Evolutionary conservation across 1,139 yeast species (phyloP).

Genomic region (Geotrichum candidum): DNA sequence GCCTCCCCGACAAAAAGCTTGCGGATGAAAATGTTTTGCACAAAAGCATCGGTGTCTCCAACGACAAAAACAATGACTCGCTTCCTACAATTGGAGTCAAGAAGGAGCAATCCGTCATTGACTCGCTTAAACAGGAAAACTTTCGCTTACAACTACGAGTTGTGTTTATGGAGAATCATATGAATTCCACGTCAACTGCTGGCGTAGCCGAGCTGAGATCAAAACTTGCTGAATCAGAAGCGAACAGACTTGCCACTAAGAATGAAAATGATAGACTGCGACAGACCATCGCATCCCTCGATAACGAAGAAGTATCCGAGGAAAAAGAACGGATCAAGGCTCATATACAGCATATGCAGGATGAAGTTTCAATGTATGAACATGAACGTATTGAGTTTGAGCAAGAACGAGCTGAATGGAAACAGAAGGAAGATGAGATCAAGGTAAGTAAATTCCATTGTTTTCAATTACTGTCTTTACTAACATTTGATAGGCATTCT

Average conservation of each 20-base stretch:
- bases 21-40: conserved; percentile 1
- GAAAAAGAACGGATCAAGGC: conserved; percentile 5
- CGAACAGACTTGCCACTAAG: conserved; percentile 19
- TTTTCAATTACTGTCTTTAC: not conserved
- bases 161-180: conserved; percentile 20
- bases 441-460: not conserved
- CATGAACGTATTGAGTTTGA: conserved; percentile 6
- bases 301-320: conserved; percentile 9
- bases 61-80: not conserved
- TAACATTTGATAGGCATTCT: conserved; percentile 5
- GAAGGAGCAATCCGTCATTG: conserved; percentile 15
- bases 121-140: conserved; percentile 20
- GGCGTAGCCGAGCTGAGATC: conserved; percentile 22
- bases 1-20: conserved; percentile 1
- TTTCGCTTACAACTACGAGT: conserved; percentile 22
- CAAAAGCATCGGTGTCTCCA: not conserved
- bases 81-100: conserved; percentile 6
- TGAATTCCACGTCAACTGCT: conserved; percentile 18
- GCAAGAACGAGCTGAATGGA: conserved; percentile 1
- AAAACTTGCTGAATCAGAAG: conserved; percentile 21
- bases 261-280: conserved; percentile 22
- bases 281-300: conserved; percentile 14
- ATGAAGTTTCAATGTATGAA: conserved; percentile 1
- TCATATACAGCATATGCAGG: not conserved
- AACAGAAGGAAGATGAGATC: not conserved